Base-by-base conservation (phyloP, 495 filamentous ascomycete genomes). In the Penicillium daleae region DNA sequence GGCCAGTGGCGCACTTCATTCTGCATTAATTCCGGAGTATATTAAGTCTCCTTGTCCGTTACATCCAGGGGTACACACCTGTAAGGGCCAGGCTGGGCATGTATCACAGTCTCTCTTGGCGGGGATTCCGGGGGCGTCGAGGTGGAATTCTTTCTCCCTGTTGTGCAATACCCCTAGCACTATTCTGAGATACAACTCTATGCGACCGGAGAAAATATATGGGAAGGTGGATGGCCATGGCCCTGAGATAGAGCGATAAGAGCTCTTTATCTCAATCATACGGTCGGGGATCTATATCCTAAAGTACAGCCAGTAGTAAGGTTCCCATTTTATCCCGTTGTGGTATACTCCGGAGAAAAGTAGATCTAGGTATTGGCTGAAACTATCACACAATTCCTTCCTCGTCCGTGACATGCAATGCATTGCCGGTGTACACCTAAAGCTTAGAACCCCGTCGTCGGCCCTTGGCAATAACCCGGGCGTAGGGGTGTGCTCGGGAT, bases 401-500 rank as follows among this genome's bases (percentile, higher is more conserved):
- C 21, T 21, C n/a, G 6, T 15, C 40, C 22, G 3, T 48, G 40
- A 1, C 17, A 2, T 9, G 2, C 24, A 21, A 39, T 40, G 17
- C 31, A 49, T 17, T 12, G 31, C 46, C 21, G 10, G 19, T 29
- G 46, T 50, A 2, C 31, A 65, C 6, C 27, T 61, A 73, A n/a
- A 74, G 62, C 39, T 60, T 67, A 9, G 69, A 51, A 12, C 5
- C 50, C 50, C n/a, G 31, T 57, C 65, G 61, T 21, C 69, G 66
- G 10, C 67, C 57, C 60, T 69, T 74, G 32, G 71, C 73, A 40
- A 71, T 64, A 67, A 50, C 70, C 42, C 64, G 68, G 53, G 89
- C 86, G 69, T 89, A 91, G 22, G 87, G 87, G 72, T 91, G 90
- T 32, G 76, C 79, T 35, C 81, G 82, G 17, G 75, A 74, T 19